These are phyloP conservation scores for Gentiana macrophylla DNA, from an alignment of 257 asterid genomes.

Conservation along the genomic window DNA sequence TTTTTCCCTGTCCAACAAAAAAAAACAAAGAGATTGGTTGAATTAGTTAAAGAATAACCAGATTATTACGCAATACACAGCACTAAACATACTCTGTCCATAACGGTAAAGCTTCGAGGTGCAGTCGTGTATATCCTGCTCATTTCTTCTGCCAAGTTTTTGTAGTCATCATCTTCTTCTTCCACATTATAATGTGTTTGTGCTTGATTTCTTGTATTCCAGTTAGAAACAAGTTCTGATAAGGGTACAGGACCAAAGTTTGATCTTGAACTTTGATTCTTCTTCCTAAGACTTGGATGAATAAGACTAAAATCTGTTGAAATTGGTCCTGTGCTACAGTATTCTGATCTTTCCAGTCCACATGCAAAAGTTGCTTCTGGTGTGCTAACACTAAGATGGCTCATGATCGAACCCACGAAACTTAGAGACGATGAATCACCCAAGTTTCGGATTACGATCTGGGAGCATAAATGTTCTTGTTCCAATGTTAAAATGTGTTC, in stretches of 20 bases:
- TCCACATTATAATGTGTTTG: conserved; percentile 24
- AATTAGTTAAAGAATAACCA: neutral
- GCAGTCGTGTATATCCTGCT: conserved; percentile 58
- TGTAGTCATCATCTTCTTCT: conserved; percentile 68
- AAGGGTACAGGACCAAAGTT: conserved; percentile 20
- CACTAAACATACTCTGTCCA: conserved; percentile 47
- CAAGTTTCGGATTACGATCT: conserved; percentile 34
- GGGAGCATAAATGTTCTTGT: conserved; percentile 38
- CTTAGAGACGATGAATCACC: conserved; percentile 22
- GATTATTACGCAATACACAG: too few relatives aligned
- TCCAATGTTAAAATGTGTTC: conserved; percentile 40
- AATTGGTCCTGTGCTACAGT: conserved; percentile 39
- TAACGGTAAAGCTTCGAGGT: conserved; percentile 52
- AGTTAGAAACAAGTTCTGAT: conserved; percentile 25
- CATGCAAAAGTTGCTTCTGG: conserved; percentile 67
- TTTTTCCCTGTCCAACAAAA: conserved; percentile 44
- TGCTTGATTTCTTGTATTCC: conserved; percentile 11
- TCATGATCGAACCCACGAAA: conserved; percentile 42
- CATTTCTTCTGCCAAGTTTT: conserved; percentile 44
- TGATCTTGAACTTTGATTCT: conserved; percentile 10
- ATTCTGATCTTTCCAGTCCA: conserved; percentile 66
- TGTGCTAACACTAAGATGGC: conserved; percentile 67
- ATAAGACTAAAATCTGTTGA: conserved; percentile 35
- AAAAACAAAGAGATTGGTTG: neutral
- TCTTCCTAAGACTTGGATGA: conserved; percentile 33